These are phyloP conservation scores for Trichoderma sp. DNA, from an alignment of 2,329 filamentous ascomycete genomes.

Conservation along the genomic window DNA sequence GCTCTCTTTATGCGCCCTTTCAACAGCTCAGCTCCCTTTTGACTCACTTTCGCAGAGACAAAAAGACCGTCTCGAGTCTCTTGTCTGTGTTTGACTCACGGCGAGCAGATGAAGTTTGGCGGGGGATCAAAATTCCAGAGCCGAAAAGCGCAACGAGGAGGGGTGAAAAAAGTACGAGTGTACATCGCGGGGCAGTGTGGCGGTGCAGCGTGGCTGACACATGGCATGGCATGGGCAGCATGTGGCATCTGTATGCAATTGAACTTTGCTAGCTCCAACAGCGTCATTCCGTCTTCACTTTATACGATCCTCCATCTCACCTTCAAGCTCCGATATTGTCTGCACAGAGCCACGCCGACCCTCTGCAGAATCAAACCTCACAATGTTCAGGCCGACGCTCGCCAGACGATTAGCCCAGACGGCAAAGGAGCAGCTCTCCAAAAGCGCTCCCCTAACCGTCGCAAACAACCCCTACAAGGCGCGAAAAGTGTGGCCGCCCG, in stretches of 20 bases:
- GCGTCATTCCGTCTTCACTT: neutral
- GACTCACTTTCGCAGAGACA: conserved; percentile 27
- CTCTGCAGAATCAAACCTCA: conserved; percentile 15
- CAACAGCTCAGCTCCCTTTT: conserved; percentile 14
- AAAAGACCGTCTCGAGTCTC: conserved; percentile 16
- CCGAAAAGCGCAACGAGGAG: conserved; percentile 33
- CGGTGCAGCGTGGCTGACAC: conserved; percentile 34
- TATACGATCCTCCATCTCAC: too few species aligned
- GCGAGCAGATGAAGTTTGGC: conserved; percentile 29
- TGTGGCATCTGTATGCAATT: conserved; percentile 28
- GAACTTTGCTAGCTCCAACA: conserved; percentile 27
- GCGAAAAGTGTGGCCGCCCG: conserved; percentile 77
- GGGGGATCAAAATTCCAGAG: conserved; percentile 19
- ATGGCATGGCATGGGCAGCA: too few species aligned
- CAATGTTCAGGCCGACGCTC: conserved; percentile 42
- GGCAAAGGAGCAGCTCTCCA: conserved; percentile 37
- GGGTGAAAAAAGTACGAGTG: conserved; percentile 40
- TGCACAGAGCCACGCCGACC: neutral
- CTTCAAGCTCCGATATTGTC: neutral
- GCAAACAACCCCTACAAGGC: conserved; percentile 63
- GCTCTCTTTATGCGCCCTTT: conserved; percentile 21
- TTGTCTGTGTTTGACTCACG: conserved; percentile 39
- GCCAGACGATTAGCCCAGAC: conserved; percentile 41
- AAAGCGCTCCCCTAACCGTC: conserved; percentile 40
- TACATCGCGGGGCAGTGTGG: conserved; percentile 40